Evolutionary conservation across 139 green algal species (phyloP), one percentile per base, ranked within the genome.

Genomic region (Chlorella sp.): DNA sequence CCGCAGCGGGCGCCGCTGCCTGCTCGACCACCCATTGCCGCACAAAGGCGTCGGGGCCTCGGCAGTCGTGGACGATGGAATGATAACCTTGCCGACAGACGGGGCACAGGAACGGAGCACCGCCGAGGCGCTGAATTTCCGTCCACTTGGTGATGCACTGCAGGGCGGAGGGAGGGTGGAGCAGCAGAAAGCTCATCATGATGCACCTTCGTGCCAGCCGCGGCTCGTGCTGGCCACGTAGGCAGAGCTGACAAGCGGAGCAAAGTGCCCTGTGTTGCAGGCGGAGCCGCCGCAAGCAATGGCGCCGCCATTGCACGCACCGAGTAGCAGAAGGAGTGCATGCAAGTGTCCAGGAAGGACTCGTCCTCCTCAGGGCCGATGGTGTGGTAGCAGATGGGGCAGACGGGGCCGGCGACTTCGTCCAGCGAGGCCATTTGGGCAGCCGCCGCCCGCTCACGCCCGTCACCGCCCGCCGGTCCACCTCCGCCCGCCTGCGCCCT

Each of bases 261-360:
- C 68, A n/a, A 3, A 31, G 35, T 11, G n/a, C 35, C 9, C 17
- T 21, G 38, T n/a, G 58, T 58, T 41, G 40, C 27, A 23, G 21
- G 6, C 33, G 8, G 12, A 23, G 25, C 40, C 62, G 40, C 0
- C 23, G 8, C 2, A 38, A 3, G 12, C 1, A 12, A 14, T 38
- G 55, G 55, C 25, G 7, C 3, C 55, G 27, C 5, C 3, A 35
- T 36, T 36, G 56, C n/a, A n/a, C 65, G 2, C 17, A 38, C 75
- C 46, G 56, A 19, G 5, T 74, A 63, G 66, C 77, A 79, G 38
- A 82, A 84, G 11, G 71, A 61, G 31, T 84, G 79, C 36, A 72
- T 76, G 74, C 79, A 84, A 17, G 19, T 17, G 29, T 84, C 73
- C 17, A 84, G n/a, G 35, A 77, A 84, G 1, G 79, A 65, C 38